Percentiles rank a stretch among this genome's conserved stretches.
Conservation (phyloP, 805 yeast species). For the Hanseniaspora vineae region DNA sequence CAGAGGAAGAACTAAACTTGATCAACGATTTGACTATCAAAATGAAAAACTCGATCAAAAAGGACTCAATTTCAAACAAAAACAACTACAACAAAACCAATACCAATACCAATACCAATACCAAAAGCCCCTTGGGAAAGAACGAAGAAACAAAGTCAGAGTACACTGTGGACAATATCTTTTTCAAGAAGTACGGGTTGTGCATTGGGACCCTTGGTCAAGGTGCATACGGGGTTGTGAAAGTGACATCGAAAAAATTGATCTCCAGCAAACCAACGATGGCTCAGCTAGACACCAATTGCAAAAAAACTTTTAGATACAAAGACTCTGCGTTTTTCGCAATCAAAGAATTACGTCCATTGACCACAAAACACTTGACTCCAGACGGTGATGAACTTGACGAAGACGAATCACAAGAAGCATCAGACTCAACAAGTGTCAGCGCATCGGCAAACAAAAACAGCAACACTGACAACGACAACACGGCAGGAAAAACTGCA, state of each 20-base stretch:
- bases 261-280: conserved; percentile 1
- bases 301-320: conserved; percentile 54
- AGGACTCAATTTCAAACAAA: conserved; percentile 13
- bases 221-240: conserved; percentile 93
- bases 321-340: conserved; percentile 60
- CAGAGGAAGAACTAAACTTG: conserved; percentile 34
- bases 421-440: neutral
- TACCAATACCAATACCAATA: no score
- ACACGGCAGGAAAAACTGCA: neutral
- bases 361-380: no score
- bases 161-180: conserved; percentile 12
- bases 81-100: no score
- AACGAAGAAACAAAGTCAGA: no score
- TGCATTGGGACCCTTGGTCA: conserved; percentile 56
- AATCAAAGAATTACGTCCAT: conserved; percentile 42
- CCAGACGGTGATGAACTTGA: no score
- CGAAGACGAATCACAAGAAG: conserved; percentile 36
- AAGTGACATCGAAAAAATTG: conserved; percentile 51
- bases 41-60: conserved; percentile 30
- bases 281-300: conserved; percentile 5
- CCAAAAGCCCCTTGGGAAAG: no score
- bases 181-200: conserved; percentile 37
- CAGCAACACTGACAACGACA: neutral
- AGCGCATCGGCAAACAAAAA: neutral
- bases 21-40: conserved; percentile 35